A percentile compares a stretch with the other conserved stretches of the same genome.
Conservation (phyloP, 768 basidiomycete species). For the Amanita rubescens region DNA sequence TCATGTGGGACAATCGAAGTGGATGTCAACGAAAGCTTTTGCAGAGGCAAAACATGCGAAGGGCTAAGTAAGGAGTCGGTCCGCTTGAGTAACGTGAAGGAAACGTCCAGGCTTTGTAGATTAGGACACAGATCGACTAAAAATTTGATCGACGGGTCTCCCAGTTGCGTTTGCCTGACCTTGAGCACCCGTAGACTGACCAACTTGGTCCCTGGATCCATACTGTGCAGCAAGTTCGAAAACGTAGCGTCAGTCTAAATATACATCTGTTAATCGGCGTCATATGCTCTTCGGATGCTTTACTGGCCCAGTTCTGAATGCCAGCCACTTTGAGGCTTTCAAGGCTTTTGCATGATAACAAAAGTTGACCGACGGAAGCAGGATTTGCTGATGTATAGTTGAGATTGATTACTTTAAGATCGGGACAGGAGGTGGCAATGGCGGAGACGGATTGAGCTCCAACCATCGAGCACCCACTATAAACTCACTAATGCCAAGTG, state of each 20-base stretch:
- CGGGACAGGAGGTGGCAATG: slow-evolving; percentile 32
- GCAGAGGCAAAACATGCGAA: slow-evolving; percentile 30
- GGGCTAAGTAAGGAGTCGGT: slow-evolving; percentile 6
- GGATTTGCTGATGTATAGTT: slow-evolving; percentile 55
- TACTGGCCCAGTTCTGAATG: slow-evolving; percentile 50
- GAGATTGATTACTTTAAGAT: slow-evolving; percentile 44
- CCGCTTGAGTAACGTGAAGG: slow-evolving; percentile 41
- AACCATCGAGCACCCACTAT: slow-evolving; percentile 55
- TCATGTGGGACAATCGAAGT: slow-evolving; percentile 35
- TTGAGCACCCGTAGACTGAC: slow-evolving; percentile 46
- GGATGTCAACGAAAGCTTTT: slow-evolving; percentile 61
- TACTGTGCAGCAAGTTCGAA: slow-evolving; percentile 32
- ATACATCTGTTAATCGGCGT: neutral
- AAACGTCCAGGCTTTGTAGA: slow-evolving; percentile 50
- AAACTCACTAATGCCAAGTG: neutral
- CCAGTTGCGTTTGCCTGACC: slow-evolving; percentile 44
- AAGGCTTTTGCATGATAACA: slow-evolving; percentile 29
- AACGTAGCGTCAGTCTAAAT: slow-evolving; percentile 51
- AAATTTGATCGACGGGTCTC: slow-evolving; percentile 38
- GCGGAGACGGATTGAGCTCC: slow-evolving; percentile 40
- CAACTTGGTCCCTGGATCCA: slow-evolving; percentile 24
- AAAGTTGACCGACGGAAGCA: slow-evolving; percentile 34
- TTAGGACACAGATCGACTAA: slow-evolving; percentile 42
- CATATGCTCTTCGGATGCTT: neutral
- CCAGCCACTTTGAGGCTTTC: slow-evolving; percentile 58